Base-by-base conservation (phyloP, 371 early-diverging fungal genomes). In the Mucor mucedo region DNA sequence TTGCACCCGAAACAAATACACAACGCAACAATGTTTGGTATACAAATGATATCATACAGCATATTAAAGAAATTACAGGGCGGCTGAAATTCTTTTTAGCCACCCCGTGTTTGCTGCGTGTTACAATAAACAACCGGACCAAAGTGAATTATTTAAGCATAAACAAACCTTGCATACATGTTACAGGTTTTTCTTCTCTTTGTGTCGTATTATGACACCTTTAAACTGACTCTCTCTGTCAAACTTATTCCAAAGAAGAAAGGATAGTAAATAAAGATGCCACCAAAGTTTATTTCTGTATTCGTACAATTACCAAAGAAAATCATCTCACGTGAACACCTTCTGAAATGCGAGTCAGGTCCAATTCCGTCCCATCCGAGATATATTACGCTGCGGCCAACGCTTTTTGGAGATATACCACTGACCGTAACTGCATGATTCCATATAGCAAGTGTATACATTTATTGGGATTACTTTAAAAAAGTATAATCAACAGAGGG, bases 21-120 rank as follows among this genome's bases (percentile, higher is more conserved):
- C 47, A 47, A 47, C 47, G 21, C 21, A 47, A 47, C 47, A 47
- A 47, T 47, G 47, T 47, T 47, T 47, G 21, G 35, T 47, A 47
- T 21, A 6, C 21, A 47, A 47, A 47, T 47, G 47, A 47, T 47
- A 47, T 47, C 47, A 47, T 47, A 47, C 21, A 47, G 21, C 47
- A 47, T n/a, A 9, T 21, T 9, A 47, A 47, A 47, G 5, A 47
- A 35, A 8, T 35, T 47, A 21, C 14, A 42, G 42, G n/a, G 42
- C 42, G 4, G 21, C 21, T 21, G 21, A 21, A 42, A n/a, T 42
- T 47, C 21, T 47, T 21, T 47, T 47, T 47, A 21, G 2, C 9
- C 11, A 9, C 4, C 42, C 42, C 21, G 47, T 47, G 35, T 35
- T 21, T 35, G 35, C 8, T 35, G 35, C 6, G 35, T 35, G 47